A percentile compares a stretch with the other conserved stretches of the same genome.
These are phyloP conservation scores for Olyra latifolia DNA, from an alignment of 176 grass and related monocot genomes.

Conservation along the genomic window DNA sequence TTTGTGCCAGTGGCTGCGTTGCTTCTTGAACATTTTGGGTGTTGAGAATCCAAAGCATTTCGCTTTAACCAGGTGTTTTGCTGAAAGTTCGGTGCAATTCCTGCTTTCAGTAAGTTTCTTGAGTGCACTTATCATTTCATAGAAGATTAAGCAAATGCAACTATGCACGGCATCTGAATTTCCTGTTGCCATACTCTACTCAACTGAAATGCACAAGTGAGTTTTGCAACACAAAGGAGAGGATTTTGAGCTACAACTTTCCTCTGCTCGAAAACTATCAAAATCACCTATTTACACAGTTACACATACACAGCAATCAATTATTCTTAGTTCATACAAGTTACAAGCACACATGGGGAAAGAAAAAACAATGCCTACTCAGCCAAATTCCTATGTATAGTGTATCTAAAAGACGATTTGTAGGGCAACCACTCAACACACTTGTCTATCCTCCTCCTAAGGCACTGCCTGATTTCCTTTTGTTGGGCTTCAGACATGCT, in stretches of 20 bases:
- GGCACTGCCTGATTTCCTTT: slow-evolving; percentile 61
- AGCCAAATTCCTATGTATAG: slow-evolving; percentile 79
- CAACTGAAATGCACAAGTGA: slow-evolving; percentile 2
- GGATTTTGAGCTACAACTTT: not conserved
- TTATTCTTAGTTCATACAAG: slow-evolving; percentile 14
- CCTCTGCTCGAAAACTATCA: not conserved
- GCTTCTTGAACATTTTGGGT: slow-evolving; percentile 21
- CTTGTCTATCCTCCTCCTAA: slow-evolving; percentile 66
- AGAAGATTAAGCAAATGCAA: slow-evolving; percentile 21
- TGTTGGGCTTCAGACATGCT: slow-evolving; percentile 63
- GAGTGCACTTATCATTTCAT: not conserved
- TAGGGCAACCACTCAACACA: slow-evolving; percentile 79
- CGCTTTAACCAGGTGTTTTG: slow-evolving; percentile 25
- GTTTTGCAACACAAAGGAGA: not conserved
- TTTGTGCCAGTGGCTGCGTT: slow-evolving; percentile 33
- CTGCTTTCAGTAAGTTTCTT: slow-evolving; percentile 1
- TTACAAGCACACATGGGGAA: slow-evolving; percentile 28
- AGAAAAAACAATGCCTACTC: slow-evolving; percentile 32
- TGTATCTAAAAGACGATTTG: slow-evolving; percentile 86
- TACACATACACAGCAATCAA: not conserved
- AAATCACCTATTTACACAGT: slow-evolving; percentile 28
- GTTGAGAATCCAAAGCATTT: slow-evolving; percentile 33
- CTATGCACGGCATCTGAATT: slow-evolving; percentile 1
- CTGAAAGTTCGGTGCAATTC: not conserved
- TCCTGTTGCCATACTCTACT: not conserved